Base-by-base conservation (phyloP, 192 early-diverging fungal genomes). In the Linnemannia zychae region DNA sequence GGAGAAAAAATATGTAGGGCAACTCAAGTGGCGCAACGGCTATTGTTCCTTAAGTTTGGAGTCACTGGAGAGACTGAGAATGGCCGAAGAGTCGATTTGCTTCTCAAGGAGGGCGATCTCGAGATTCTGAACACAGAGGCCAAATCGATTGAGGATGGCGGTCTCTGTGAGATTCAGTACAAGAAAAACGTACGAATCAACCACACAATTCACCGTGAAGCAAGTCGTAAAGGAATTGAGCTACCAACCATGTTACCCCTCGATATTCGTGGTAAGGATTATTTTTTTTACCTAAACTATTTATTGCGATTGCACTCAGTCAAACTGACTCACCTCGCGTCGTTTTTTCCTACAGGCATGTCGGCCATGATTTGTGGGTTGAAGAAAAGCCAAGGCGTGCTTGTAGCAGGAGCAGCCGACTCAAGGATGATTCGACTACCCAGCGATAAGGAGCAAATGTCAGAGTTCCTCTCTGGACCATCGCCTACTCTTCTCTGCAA, bases 91-190 rank as follows among this genome's bases (percentile, higher is more conserved):
- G 74, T 75, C 24, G 74, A 75, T 48, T 48, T 75, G 3, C 46
- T 75, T 3, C 15, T 75, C 11, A 38, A 16, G n/a, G 33, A 67
- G 3, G 74, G 28, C 4, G 44, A 67, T 40, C 63, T 75, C 5
- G 74, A 75, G 63, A 28, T 75, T 5, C 74, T 75, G 11, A 75
- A 75, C 63, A 67, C 74, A 4, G 74, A 75, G 33, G 74, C 63
- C 2, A 75, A 75, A 22, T 17, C 63, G 47, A 44, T 13, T 20
- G 63, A 48, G 4, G 40, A 67, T 28, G 37, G 24, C 16, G 40
- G 40, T 4, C 22, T 24, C 18, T 49, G 74, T 31, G 74, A 75
- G 20, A 44, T n/a, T 9, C 74, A 75, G 11, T 75, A 67, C 74
- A 66, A 67, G 40, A 75, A 75, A 34, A 75, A 75, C 36, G 22